Conservation (phyloP, 1,284 basidiomycete species). For the Peniophora sp. region DNA sequence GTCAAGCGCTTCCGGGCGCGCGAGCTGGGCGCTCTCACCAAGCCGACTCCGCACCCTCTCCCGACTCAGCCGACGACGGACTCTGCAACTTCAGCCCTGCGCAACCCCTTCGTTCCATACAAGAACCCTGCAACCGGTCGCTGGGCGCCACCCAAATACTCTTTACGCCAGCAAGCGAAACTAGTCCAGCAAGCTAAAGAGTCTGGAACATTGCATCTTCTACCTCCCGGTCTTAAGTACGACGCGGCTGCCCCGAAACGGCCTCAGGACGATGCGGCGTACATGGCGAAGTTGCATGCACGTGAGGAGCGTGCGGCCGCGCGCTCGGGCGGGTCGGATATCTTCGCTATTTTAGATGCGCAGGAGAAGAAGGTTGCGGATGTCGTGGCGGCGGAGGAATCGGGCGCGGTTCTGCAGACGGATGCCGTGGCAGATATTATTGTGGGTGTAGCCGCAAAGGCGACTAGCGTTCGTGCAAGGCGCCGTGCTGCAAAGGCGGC, state of each 20-base stretch:
- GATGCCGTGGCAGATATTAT: neutral
- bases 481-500: constrained; percentile 1
- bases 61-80: neutral
- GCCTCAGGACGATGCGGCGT: neutral
- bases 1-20: constrained; percentile 22
- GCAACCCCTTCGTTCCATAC: constrained; percentile 63
- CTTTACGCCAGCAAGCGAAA: constrained; percentile 67
- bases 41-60: neutral
- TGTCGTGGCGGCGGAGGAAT: constrained; percentile 5
- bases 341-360: neutral
- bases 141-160: constrained; percentile 66
- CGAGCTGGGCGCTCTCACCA: constrained; percentile 9
- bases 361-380: neutral
- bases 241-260: constrained; percentile 3
- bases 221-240: constrained; percentile 59
- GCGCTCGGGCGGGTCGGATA: neutral
- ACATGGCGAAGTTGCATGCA: too few species aligned
- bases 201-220: constrained; percentile 41
- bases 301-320: neutral
- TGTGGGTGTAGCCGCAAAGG: neutral
- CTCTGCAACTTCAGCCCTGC: constrained; percentile 10
- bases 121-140: constrained; percentile 50
- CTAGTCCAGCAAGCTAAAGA: constrained; percentile 62
- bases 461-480: too few species aligned
- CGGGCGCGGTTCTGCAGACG: neutral